Evolutionary conservation across 1,139 yeast species (phyloP).

Genomic region (Kodamaea suecica): DNA sequence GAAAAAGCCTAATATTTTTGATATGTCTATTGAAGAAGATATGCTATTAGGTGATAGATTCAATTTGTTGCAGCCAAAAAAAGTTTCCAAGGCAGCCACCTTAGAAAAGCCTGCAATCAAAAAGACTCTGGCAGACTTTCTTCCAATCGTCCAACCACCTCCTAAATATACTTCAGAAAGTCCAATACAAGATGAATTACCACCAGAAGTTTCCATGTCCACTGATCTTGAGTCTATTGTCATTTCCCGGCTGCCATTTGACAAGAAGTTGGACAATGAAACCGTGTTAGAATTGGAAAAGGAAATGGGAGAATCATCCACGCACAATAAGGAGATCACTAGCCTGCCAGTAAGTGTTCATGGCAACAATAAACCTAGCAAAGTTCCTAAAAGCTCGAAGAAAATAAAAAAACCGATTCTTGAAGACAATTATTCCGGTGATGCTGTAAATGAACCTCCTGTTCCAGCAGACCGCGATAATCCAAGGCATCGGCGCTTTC

Average conservation of each 20-base stretch:
- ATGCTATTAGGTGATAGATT: conserved; percentile 7
- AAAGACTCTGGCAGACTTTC: no score
- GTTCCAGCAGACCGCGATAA: conserved; percentile 1
- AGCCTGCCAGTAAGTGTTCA: no score
- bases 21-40: conserved; percentile 17
- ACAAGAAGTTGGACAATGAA: no score
- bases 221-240: conserved; percentile 16
- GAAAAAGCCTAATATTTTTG: conserved; percentile 14
- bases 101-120: no score
- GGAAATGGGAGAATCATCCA: no score
- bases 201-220: conserved; percentile 22
- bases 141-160: no score
- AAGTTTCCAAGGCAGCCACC: not conserved
- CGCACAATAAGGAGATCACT: no score
- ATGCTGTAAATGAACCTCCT: not conserved
- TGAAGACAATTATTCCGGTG: no score
- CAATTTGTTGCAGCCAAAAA: not conserved
- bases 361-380: no score
- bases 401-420: no score
- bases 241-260: conserved; percentile 4
- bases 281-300: no score
- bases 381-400: no score
- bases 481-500: conserved; percentile 9
- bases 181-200: conserved; percentile 17
- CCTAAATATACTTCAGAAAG: conserved; percentile 2